Conservation (phyloP, 257 asterid species). For the Osmanthus fragrans region DNA sequence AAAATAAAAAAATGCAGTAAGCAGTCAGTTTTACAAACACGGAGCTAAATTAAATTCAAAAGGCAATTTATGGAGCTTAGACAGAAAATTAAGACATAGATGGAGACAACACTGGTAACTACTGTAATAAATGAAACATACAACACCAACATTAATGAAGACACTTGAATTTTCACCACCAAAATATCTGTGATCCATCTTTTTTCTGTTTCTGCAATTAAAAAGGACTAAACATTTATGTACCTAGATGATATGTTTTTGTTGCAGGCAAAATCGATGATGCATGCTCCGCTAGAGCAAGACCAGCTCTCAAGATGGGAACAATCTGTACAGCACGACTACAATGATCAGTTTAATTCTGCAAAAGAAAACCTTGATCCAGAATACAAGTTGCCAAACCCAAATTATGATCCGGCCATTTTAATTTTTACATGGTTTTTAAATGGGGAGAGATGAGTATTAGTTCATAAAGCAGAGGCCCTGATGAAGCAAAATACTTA, state of each 20-base stretch:
- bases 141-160: slow-evolving; percentile 9
- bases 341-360: slow-evolving; percentile 9
- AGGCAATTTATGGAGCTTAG: slow-evolving; percentile 14
- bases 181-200: background rate
- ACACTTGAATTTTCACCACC: slow-evolving; percentile 6
- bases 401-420: background rate
- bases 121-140: background rate
- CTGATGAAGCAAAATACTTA: background rate
- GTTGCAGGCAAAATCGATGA: slow-evolving; percentile 81
- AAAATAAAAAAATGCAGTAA: background rate
- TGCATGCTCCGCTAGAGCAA: slow-evolving; percentile 96
- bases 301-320: slow-evolving; percentile 99
- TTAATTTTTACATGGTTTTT: background rate
- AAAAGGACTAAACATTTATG: slow-evolving; percentile 18
- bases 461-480: background rate
- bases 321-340: slow-evolving; percentile 59
- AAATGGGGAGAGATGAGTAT: background rate
- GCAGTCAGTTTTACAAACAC: slow-evolving; percentile 23
- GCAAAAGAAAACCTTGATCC: slow-evolving; percentile 13
- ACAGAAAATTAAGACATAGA: slow-evolving; percentile 8
- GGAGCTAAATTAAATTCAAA: background rate
- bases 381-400: background rate
- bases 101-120: background rate
- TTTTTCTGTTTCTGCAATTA: background rate
- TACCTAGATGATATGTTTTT: slow-evolving; percentile 88